These are phyloP conservation scores for Scedosporium dehoogii DNA, from an alignment of 2,329 filamentous ascomycete genomes.

Conservation along the genomic window DNA sequence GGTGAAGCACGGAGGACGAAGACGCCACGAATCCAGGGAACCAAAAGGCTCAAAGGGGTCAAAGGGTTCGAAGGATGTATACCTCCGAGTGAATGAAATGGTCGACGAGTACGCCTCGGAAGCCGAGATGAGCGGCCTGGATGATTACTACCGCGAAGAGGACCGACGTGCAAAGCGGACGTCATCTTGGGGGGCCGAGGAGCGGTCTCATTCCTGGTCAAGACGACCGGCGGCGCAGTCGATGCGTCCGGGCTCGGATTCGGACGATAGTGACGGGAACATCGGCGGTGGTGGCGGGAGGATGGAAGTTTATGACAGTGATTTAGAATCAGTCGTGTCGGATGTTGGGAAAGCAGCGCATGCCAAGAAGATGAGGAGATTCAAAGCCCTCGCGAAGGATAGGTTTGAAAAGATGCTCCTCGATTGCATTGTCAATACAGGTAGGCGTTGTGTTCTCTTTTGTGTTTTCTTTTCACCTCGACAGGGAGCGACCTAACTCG, in stretches of 20 bases:
- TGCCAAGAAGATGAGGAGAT: neutral
- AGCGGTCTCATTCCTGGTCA: neutral
- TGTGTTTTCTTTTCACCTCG: too few species aligned
- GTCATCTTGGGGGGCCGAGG: neutral
- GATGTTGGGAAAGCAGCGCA: neutral
- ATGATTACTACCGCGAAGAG: neutral
- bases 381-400: neutral
- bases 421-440: constrained; percentile 4
- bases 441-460: neutral
- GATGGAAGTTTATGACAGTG: neutral
- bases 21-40: neutral
- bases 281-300: neutral
- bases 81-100: neutral
- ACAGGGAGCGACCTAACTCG: too few species aligned
- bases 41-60: neutral
- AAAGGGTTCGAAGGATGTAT: neutral
- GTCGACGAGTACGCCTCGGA: neutral
- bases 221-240: neutral
- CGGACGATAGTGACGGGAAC: neutral
- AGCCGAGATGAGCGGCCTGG: neutral
- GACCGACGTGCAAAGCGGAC: neutral
- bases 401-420: constrained; percentile 2
- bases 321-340: neutral
- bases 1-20: neutral
- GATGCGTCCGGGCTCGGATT: neutral